phyloP scores from a whole-genome alignment of 2,329 filamentous ascomycete genomes.

The Fusarium sp. region DNA sequence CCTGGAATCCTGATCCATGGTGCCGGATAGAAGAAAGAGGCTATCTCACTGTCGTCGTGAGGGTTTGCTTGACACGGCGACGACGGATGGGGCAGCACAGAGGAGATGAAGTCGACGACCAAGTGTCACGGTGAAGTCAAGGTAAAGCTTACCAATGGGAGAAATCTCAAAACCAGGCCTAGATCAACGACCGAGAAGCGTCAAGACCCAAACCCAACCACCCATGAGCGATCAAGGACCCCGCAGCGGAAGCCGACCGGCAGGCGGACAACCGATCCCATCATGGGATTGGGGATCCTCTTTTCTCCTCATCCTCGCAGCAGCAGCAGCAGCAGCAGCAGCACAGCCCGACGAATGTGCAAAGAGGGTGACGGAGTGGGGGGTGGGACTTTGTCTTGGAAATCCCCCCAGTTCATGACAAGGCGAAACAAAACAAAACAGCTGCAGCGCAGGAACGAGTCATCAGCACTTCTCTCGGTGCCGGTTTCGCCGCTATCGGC shows the following conservation, averaged over 20 bases:
- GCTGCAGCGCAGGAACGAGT: neutral
- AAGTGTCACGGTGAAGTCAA: conserved; percentile 16
- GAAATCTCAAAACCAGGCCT: neutral
- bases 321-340: conserved; percentile 9
- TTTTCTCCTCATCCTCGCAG: conserved; percentile 15
- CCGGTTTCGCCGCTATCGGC: conserved; percentile 19
- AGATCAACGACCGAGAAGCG: conserved; percentile 22
- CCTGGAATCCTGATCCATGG: conserved; percentile 31
- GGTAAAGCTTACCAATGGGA: conserved; percentile 25
- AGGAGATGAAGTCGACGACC: conserved; percentile 4
- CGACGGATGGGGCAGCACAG: conserved; percentile 3
- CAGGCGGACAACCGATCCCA: conserved; percentile 24
- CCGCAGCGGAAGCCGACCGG: conserved; percentile 28
- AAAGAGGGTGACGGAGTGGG: conserved; percentile 21
- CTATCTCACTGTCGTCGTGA: conserved; percentile 2
- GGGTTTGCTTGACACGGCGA: conserved; percentile 5
- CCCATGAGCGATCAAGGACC: conserved; percentile 3
- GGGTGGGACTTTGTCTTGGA: conserved; percentile 10
- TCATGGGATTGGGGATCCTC: conserved; percentile 33
- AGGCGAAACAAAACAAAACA: conserved; percentile 13
- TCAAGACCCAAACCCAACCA: conserved; percentile 32
- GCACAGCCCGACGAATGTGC: conserved; percentile 18
- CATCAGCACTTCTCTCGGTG: neutral
- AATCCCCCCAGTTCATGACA: conserved; percentile 12
- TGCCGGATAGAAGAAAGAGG: neutral